Conservation (phyloP, 345 rosid species). For the Cardamine chenopodiifolia region DNA sequence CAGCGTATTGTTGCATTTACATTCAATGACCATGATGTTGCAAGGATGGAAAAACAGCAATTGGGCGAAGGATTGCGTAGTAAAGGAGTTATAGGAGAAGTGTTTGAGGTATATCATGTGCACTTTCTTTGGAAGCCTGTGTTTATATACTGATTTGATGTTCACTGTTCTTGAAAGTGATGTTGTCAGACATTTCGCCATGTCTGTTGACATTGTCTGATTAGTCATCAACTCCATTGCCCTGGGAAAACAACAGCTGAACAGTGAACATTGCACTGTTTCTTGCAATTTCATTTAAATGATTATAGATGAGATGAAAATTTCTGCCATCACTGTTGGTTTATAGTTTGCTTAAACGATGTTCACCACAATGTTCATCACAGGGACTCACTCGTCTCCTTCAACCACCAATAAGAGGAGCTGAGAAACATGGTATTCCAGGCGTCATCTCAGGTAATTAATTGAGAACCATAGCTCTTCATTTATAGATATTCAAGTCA, state of each 20-base stretch:
- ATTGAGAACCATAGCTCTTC: not conserved
- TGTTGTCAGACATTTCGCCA: not conserved
- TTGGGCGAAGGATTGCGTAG: conserved; percentile 74
- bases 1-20: conserved; percentile 96
- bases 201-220: not conserved
- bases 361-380: conserved; percentile 18
- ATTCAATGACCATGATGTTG: conserved; percentile 84
- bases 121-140: not conserved
- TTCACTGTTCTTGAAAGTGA: not conserved
- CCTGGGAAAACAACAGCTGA: not conserved
- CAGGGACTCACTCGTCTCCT: conserved; percentile 98
- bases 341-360: conserved; percentile 9
- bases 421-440: conserved; percentile 92
- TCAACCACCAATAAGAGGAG: conserved; percentile 87
- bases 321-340: not conserved
- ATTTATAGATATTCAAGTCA: conserved; percentile 18
- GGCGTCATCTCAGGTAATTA: conserved; percentile 86
- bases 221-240: not conserved
- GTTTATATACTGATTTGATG: not conserved
- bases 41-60: conserved; percentile 74
- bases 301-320: conserved; percentile 19
- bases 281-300: conserved; percentile 7
- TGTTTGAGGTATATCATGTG: conserved; percentile 68
- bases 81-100: conserved; percentile 91
- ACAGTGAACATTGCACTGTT: not conserved